Base-by-base conservation (phyloP, 2,329 filamentous ascomycete species). In the Colletotrichum sp. region DNA sequence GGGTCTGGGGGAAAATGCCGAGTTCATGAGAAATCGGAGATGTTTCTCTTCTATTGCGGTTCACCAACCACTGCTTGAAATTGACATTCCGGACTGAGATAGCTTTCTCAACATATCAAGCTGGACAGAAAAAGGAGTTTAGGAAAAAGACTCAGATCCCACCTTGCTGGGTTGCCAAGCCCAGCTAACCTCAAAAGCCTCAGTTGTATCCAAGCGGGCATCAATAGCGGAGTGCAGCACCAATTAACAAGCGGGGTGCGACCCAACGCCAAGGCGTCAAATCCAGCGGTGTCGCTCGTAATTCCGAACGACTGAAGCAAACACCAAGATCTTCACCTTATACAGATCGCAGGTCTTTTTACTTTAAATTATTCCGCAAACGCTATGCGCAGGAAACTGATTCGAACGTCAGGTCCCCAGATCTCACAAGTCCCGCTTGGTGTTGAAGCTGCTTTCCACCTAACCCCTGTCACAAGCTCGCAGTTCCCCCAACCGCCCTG, bases 101-200 rank as follows among this genome's bases (percentile, higher is more conserved):
- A n/a, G 39, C 5, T 5, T 16, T 64, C 36, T 15, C n/a, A 2
- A 18, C n/a, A 9, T 21, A 67, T 15, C 39, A 15, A 13, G 18
- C 5, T 21, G n/a, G 6, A 52, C 2, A 21, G n/a, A 52, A 21
- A 52, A 21, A 21, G n/a, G 12, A 62, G 28, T 10, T 12, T 18
- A 32, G 6, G 2, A 62, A n/a, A 62, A 34, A 62, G 18, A n/a
- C 59, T n/a, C 59, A 64, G 28, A 26, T 34, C n/a, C 34, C 21
- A 64, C 21, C 24, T 64, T 36, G 62, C 28, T 66, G 63, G 24
- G 28, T 49, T 66, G 36, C 63, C 63, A 68, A 34, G 44, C n/a
- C 28, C 8, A 57, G 65, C 39, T 30, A 26, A 34, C 6, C 13
- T 10, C 26, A 34, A 68, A 68, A 34, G 12, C 44, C 65, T 68